Percentiles rank a stretch among this genome's conserved stretches.
Conservation (phyloP, 495 filamentous ascomycete species). For the Xylaria scruposa region DNA sequence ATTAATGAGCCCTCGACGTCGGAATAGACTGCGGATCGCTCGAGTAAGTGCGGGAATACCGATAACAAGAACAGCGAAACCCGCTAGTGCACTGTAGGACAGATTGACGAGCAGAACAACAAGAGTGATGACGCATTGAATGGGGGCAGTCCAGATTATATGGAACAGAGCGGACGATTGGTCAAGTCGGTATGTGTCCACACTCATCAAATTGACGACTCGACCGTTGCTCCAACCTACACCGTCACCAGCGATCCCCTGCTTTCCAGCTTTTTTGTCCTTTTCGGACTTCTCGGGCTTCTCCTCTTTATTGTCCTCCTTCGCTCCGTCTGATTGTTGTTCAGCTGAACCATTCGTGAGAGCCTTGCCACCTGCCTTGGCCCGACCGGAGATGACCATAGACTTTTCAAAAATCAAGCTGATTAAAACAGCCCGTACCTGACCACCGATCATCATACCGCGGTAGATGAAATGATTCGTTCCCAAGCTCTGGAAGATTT, state of each 20-base stretch:
- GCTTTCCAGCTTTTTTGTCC: conserved; percentile 52
- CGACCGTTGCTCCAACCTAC: conserved; percentile 89
- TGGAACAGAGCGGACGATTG: conserved; percentile 87
- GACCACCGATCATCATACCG: conserved; percentile 80
- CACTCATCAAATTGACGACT: conserved; percentile 90
- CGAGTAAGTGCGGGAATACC: conserved; percentile 75
- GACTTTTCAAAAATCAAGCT: conserved; percentile 80
- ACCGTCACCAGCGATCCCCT: conserved; percentile 66
- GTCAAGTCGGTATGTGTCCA: conserved; percentile 90
- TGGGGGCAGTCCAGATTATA: conserved; percentile 83
- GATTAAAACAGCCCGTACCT: conserved; percentile 75
- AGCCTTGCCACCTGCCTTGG: conserved; percentile 70
- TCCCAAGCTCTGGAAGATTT: conserved; percentile 71
- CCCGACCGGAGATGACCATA: conserved; percentile 79
- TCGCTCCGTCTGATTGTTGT: conserved; percentile 32
- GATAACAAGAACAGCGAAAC: conserved; percentile 81
- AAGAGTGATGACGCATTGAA: conserved; percentile 78
- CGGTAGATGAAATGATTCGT: conserved; percentile 84
- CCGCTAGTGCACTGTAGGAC: conserved; percentile 85
- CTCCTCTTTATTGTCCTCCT: background rate
- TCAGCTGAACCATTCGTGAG: conserved; percentile 38
- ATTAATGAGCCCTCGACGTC: conserved; percentile 77
- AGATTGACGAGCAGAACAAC: conserved; percentile 82
- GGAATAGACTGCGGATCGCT: conserved; percentile 75
- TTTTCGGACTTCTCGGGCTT: conserved; percentile 10